Evolutionary conservation across 352 stramenopile genomes (phyloP).

Genomic region (Phytophthora tubulina): DNA sequence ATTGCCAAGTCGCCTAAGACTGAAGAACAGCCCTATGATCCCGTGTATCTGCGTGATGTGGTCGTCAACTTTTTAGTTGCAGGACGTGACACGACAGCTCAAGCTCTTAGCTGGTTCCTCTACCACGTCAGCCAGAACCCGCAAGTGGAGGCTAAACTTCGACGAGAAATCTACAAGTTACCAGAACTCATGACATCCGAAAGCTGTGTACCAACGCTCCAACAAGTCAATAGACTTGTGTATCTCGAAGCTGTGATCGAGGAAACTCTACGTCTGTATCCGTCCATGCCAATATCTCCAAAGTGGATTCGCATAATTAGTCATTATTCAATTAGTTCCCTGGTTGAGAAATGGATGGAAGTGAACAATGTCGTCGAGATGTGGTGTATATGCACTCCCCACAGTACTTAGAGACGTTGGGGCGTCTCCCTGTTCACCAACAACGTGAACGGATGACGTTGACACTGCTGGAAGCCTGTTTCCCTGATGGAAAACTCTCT

Average conservation of each 20-base stretch:
- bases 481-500: slow-evolving; percentile 15
- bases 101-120: slow-evolving; percentile 79
- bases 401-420: slow-evolving; percentile 40
- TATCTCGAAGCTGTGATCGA: slow-evolving; percentile 66
- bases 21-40: slow-evolving; percentile 37
- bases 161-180: slow-evolving; percentile 53
- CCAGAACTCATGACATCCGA: slow-evolving; percentile 32
- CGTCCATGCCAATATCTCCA: slow-evolving; percentile 47
- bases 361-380: neutral
- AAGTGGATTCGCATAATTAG: slow-evolving; percentile 49
- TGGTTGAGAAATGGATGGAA: neutral
- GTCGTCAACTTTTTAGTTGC: slow-evolving; percentile 84
- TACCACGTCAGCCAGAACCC: slow-evolving; percentile 64
- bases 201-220: slow-evolving; percentile 22
- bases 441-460: slow-evolving; percentile 57
- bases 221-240: slow-evolving; percentile 42
- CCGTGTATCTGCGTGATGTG: slow-evolving; percentile 71
- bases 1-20: slow-evolving; percentile 35
- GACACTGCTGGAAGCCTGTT: slow-evolving; percentile 44
- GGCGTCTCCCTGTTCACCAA: slow-evolving; percentile 48
- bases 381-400: slow-evolving; percentile 20
- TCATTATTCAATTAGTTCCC: slow-evolving; percentile 5
- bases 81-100: slow-evolving; percentile 79
- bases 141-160: slow-evolving; percentile 54
- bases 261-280: slow-evolving; percentile 70